These are phyloP conservation scores for Candida sonorensis DNA, from an alignment of 805 yeast genomes.

Conservation along the genomic window DNA sequence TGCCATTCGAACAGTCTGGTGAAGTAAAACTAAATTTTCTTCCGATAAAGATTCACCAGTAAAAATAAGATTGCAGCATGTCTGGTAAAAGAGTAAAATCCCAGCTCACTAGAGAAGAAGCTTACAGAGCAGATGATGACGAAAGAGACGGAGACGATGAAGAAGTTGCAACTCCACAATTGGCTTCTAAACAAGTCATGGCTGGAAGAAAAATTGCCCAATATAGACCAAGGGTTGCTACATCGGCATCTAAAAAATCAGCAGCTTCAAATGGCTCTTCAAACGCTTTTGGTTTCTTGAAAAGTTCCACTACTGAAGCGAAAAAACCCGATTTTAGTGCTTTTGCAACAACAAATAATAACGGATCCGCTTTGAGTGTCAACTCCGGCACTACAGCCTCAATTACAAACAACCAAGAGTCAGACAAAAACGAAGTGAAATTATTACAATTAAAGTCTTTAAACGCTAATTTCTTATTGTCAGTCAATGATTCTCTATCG, in stretches of 20 bases:
- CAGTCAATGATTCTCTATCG: conserved; percentile 35
- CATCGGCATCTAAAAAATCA: conserved; percentile 1
- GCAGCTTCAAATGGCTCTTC: not conserved
- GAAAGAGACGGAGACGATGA: conserved; percentile 32
- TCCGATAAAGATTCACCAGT: too few relatives aligned
- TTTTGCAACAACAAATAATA: too few relatives aligned
- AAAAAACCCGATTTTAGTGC: not conserved
- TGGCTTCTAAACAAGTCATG: conserved; percentile 57
- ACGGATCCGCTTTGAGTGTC: too few relatives aligned
- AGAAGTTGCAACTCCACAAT: conserved; percentile 24
- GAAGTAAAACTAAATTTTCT: too few relatives aligned
- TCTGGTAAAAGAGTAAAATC: conserved; percentile 52
- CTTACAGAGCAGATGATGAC: conserved; percentile 13
- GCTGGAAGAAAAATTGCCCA: conserved; percentile 63
- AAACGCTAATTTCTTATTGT: conserved; percentile 50
- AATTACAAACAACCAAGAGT: too few relatives aligned
- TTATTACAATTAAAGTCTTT: conserved; percentile 55
- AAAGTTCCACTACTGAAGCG: too few relatives aligned
- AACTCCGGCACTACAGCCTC: too few relatives aligned
- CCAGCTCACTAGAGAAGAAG: conserved; percentile 51
- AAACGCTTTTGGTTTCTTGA: conserved; percentile 10
- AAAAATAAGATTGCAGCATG: not conserved
- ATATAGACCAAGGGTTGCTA: conserved; percentile 37
- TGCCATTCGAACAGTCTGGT: too few relatives aligned
- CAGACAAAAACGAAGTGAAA: conserved; percentile 11